Evolutionary conservation across 2,329 filamentous ascomycete species (phyloP), one percentile per base, ranked within the genome.

Genomic region (Xenoacremonium recifei): DNA sequence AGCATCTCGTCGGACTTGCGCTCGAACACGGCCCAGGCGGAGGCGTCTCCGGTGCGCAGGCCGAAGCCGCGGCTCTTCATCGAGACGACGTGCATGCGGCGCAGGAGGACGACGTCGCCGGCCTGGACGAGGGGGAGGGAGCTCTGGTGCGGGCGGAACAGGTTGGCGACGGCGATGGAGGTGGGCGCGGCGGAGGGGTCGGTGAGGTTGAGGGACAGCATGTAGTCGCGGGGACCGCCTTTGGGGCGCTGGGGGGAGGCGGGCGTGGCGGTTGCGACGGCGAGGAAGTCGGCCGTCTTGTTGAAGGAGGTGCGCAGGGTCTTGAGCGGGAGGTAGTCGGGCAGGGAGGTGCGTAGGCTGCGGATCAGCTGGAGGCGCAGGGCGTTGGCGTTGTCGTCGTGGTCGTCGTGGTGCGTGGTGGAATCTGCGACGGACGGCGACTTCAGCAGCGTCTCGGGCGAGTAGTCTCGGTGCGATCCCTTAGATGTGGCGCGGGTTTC

Each of bases 11-110:
- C 55, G 34, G 65, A 61, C 3, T 62, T 62, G 29, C 64, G 62
- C 50, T 81, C 77, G 48, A 80, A 83, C 3, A 85, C 77, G 2
- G 77, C 80, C 77, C 82, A 85, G 40, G 76, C 75, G 13, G 78
- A 82, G 23, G 65, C 67, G 33, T 77, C 75, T n/a, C 67, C 70
- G n/a, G 71, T 72, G 35, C 71, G 66, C 37, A 84, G 62, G 1
- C 77, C 79, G 47, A 78, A 82, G 2, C 75, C 79, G 39, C 74
- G 74, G 34, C 68, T 69, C 44, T 74, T 73, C 37, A 82, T 62
- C 3, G 78, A 67, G 31, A 73, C 66, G 12, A 82, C 75, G 20
- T 70, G 68, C 49, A 85, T 79, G 35, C 72, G 69, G 18, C 77
- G 72, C 29, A 85, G 70, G 21, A 85, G 66, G 21, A 84, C 68